Evolutionary conservation across 2,329 filamentous ascomycete species (phyloP), one percentile per base, ranked within the genome.

Genomic region (Diaporthe eres): DNA sequence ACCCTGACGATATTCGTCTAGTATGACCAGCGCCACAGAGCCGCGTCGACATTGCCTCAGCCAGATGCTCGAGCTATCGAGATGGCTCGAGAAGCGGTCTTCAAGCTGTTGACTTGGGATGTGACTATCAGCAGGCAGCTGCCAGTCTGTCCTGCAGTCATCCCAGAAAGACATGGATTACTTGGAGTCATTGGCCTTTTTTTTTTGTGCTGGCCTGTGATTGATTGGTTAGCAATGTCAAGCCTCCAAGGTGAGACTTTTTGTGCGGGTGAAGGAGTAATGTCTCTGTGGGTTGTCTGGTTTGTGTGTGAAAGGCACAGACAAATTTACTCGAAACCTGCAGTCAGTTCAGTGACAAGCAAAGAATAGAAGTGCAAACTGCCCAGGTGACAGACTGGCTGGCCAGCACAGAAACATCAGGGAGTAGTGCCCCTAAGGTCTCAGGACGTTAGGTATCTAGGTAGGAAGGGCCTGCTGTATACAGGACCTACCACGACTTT

Each of bases 11-110:
- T 68, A 19, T 51, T 53, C 10, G 9, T 13, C n/a, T 22, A 12
- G 17, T 22, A 42, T 53, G 12, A 28, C 13, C 65, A 42, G 34
- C n/a, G 22, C 47, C 49, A 55, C 65, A 70, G 65, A 70, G 65
- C 34, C 65, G 13, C 34, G 49, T 42, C 12, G 49, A 15, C 49
- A 28, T 37, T 2, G 34, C 47, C 22, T 53, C 22, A 39, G 13
- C 31, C 22, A 31, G 15, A 28, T 22, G 28, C 25, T 15, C 42
- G 3, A 37, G 37, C 31, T 44, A 49, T n/a, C 7, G 34, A n/a
- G 57, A 39, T 15, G 57, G 37, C 34, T 63, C n/a, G 7, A 19
- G 17, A 49, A 49, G 19, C 44, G 15, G 44, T 17, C 44, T 49
- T 42, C 31, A 6, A 39, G 34, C 22, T 8, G 13, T 39, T 25